Percentiles rank a stretch among this genome's conserved stretches.
phyloP scores from a whole-genome alignment of 202 grass and related monocot genomes.

The Cymbopogon flexuosus region DNA sequence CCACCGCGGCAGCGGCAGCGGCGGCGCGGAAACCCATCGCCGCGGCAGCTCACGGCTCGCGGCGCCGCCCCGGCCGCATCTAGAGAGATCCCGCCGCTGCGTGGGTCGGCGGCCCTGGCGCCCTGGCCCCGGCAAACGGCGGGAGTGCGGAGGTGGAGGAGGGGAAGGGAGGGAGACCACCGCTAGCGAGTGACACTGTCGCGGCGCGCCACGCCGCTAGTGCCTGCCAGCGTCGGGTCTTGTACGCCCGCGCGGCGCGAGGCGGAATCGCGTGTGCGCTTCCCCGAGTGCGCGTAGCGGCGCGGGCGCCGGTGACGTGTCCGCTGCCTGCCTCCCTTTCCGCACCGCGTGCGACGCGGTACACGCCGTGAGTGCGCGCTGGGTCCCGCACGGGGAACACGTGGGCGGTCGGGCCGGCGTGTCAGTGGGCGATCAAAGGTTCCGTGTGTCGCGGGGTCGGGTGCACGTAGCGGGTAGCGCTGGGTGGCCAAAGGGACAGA shows the following conservation, averaged over 20 bases:
- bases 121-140: not conserved
- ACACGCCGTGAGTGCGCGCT: not conserved
- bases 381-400: not conserved
- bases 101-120: not conserved
- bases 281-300: not conserved
- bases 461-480: not conserved
- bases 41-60: not conserved
- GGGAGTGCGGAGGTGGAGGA: not conserved
- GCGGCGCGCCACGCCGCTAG: slow-evolving; percentile 11
- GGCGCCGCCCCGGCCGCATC: not conserved
- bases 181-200: slow-evolving; percentile 29
- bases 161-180: not conserved
- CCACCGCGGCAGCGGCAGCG: not conserved
- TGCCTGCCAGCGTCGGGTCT: not conserved
- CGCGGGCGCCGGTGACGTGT: not conserved
- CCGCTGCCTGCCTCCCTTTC: not conserved
- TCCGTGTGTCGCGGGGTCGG: too few species aligned
- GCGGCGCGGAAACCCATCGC: not conserved
- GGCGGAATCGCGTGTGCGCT: not conserved
- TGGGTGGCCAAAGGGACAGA: not conserved
- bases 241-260: not conserved
- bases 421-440: accelerated
- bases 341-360: slow-evolving; percentile 7
- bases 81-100: not conserved
- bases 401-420: not conserved